These are phyloP conservation scores for Cocos nucifera DNA, from an alignment of 176 grass and related monocot species.

Conservation along the genomic window DNA sequence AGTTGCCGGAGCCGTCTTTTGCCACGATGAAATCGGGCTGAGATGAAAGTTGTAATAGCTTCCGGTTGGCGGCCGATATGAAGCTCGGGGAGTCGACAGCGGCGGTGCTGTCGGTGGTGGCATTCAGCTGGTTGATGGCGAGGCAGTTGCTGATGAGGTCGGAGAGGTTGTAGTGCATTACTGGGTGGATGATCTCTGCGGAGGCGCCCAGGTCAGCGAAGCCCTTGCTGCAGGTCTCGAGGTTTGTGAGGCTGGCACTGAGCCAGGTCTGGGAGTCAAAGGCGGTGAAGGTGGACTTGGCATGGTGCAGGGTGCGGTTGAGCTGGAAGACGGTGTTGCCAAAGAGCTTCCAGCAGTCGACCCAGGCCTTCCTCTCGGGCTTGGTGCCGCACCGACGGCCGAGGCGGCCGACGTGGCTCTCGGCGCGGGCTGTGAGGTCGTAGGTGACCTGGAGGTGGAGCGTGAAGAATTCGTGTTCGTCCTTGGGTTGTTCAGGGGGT, in stretches of 20 bases:
- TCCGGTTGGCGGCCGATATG: constrained; percentile 1
- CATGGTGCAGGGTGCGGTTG: constrained; percentile 28
- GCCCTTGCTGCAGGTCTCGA: constrained; percentile 28
- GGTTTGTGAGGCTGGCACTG: constrained; percentile 35
- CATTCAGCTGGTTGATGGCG: constrained; percentile 23
- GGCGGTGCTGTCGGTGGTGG: background rate
- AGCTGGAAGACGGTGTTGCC: constrained; percentile 27
- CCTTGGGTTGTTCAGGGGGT: background rate
- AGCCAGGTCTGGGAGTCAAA: constrained; percentile 43
- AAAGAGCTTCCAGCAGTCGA: constrained; percentile 45
- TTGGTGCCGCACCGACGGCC: constrained; percentile 12
- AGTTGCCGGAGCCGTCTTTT: no score
- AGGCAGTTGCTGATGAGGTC: constrained; percentile 46
- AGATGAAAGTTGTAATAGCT: constrained; percentile 13
- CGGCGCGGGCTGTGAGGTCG: constrained; percentile 18
- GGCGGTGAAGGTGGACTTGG: background rate
- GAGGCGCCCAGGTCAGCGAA: constrained; percentile 28
- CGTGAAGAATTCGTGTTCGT: constrained; percentile 17
- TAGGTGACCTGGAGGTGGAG: constrained; percentile 26
- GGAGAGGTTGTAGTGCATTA: constrained; percentile 33
- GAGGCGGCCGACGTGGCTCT: constrained; percentile 16
- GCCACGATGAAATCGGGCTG: no score
- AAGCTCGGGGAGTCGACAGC: constrained; percentile 1
- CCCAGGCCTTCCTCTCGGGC: constrained; percentile 16
- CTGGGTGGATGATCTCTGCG: constrained; percentile 21